These are phyloP conservation scores for Rhytidhysteron rufulum DNA, from an alignment of 2,329 filamentous ascomycete species.

Conservation along the genomic window DNA sequence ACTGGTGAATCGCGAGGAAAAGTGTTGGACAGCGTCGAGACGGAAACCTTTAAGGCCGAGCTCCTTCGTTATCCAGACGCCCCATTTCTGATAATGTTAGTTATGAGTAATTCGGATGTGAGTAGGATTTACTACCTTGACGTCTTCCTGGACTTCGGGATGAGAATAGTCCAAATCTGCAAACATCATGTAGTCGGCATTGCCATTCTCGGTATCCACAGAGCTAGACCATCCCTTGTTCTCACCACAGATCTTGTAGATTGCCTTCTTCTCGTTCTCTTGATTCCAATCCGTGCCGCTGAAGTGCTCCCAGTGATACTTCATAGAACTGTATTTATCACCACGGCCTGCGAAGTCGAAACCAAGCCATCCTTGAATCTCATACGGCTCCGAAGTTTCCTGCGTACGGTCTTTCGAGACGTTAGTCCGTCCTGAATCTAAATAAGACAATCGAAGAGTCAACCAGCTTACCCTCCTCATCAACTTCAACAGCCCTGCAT, in stretches of 20 bases:
- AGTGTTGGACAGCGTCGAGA: slow-evolving; percentile 71
- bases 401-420: slow-evolving; percentile 51
- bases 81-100: slow-evolving; percentile 49
- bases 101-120: background rate
- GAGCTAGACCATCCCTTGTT: slow-evolving; percentile 62
- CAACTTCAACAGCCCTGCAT: slow-evolving; percentile 61
- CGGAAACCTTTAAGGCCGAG: slow-evolving; percentile 63
- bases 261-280: slow-evolving; percentile 52
- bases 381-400: slow-evolving; percentile 51
- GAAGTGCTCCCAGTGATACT: slow-evolving; percentile 67
- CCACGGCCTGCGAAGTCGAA: slow-evolving; percentile 63
- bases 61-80: slow-evolving; percentile 61
- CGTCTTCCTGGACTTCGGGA: slow-evolving; percentile 59
- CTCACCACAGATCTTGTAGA: slow-evolving; percentile 63
- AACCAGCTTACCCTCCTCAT: slow-evolving; percentile 37
- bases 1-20: slow-evolving; percentile 62
- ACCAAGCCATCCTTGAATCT: slow-evolving; percentile 66
- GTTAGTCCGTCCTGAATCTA: background rate
- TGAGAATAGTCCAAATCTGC: slow-evolving; percentile 62
- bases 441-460: background rate
- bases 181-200: slow-evolving; percentile 69
- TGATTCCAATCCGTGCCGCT: slow-evolving; percentile 65
- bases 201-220: slow-evolving; percentile 63
- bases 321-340: slow-evolving; percentile 56
- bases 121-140: slow-evolving; percentile 37